Percentiles rank a stretch among this genome's conserved stretches.
Conservation (phyloP, 306 rosid genomes). For the Lupinus albus region DNA sequence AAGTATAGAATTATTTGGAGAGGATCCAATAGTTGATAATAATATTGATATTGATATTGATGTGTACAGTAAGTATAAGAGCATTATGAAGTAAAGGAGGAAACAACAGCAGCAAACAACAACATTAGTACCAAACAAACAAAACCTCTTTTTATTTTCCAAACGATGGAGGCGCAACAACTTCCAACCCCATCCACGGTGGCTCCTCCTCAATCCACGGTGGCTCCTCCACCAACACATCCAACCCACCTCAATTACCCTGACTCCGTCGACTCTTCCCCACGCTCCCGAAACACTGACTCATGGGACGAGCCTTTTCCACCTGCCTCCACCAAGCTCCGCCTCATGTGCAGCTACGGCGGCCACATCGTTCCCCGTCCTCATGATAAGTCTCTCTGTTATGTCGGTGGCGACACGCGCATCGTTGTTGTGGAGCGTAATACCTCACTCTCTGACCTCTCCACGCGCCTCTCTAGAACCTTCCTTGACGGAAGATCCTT, state of each 20-base stretch:
- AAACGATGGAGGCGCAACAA: slow-evolving; percentile 54
- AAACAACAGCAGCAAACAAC: slow-evolving; percentile 21
- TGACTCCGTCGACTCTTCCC: slow-evolving; percentile 80
- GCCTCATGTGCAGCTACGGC: slow-evolving; percentile 95
- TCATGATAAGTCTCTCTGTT: slow-evolving; percentile 89
- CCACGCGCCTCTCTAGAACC: slow-evolving; percentile 72
- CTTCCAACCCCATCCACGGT: slow-evolving; percentile 45
- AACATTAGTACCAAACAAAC: slow-evolving; percentile 14
- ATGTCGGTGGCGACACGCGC: slow-evolving; percentile 92
- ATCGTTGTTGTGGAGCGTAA: slow-evolving; percentile 76
- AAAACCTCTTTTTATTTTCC: neutral
- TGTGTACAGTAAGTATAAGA: slow-evolving; percentile 28
- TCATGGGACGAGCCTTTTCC: slow-evolving; percentile 84
- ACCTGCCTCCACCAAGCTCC: slow-evolving; percentile 55
- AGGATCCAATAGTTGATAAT: slow-evolving; percentile 1
- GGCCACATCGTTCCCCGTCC: slow-evolving; percentile 98
- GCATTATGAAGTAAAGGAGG: slow-evolving; percentile 32
- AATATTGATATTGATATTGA: too few relatives aligned
- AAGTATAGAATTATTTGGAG: too few relatives aligned
- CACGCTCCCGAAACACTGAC: slow-evolving; percentile 80
- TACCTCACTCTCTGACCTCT: slow-evolving; percentile 69
- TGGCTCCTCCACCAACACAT: slow-evolving; percentile 6
- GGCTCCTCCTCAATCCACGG: slow-evolving; percentile 19
- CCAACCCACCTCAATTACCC: slow-evolving; percentile 58
- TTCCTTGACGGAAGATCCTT: slow-evolving; percentile 66